Conservation (phyloP, 257 asterid genomes). For the Salvia hispanica region DNA sequence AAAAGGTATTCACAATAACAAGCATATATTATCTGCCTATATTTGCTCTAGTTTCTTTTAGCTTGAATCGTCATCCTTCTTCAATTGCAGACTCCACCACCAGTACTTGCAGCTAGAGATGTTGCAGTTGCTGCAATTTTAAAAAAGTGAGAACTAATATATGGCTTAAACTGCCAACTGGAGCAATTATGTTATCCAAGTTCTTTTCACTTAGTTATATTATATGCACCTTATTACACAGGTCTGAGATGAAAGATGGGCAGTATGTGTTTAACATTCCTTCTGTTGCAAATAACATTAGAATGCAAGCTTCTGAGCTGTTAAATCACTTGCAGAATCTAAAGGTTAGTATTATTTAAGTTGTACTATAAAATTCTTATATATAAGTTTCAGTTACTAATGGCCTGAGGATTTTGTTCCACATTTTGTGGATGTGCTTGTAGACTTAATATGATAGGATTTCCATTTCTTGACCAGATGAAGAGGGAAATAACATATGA, state of each 20-base stretch:
- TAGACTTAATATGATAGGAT: conserved; percentile 3
- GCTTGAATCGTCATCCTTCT: conserved; percentile 32
- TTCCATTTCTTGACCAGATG: conserved; percentile 46
- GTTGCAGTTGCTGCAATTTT: conserved; percentile 64
- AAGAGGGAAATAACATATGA: conserved; percentile 89
- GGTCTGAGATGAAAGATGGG: conserved; percentile 91
- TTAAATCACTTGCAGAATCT: conserved; percentile 69
- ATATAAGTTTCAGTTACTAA: not conserved
- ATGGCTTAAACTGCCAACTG: conserved; percentile 31
- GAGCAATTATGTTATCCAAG: conserved; percentile 20
- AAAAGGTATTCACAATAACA: no score
- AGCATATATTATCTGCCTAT: conserved; percentile 1
- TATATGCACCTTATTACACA: conserved; percentile 39
- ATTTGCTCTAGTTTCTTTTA: conserved; percentile 21
- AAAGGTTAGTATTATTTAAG: conserved; percentile 52
- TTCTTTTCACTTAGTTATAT: conserved; percentile 26
- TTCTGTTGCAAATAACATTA: conserved; percentile 64
- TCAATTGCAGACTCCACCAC: conserved; percentile 75
- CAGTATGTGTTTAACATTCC: conserved; percentile 85
- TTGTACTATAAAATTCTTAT: conserved; percentile 15
- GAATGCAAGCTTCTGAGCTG: conserved; percentile 58
- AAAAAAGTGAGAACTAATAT: conserved; percentile 63
- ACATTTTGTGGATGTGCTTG: not conserved
- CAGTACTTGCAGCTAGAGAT: conserved; percentile 68
- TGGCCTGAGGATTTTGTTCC: conserved; percentile 8